phyloP scores from a whole-genome alignment of 2,329 filamentous ascomycete genomes.

The Nemania diffusa region DNA sequence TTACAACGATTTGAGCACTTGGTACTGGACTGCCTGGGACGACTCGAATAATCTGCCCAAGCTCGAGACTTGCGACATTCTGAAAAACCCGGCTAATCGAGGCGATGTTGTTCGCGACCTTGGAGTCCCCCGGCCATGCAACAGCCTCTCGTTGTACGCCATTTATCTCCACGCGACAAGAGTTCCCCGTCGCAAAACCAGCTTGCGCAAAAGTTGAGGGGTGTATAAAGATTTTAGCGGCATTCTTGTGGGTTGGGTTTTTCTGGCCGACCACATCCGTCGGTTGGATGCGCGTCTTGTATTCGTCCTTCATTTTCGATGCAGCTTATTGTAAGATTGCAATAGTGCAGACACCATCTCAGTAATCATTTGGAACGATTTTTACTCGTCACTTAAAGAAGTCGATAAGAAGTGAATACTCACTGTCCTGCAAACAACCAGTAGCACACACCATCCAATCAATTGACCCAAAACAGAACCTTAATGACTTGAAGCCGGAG shows the following conservation, averaged over 20 bases:
- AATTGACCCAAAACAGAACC: slow-evolving; percentile 16
- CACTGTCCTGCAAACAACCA: not conserved
- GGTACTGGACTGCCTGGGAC: slow-evolving; percentile 65
- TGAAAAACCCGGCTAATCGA: slow-evolving; percentile 80
- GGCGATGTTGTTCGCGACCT: slow-evolving; percentile 73
- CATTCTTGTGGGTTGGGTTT: slow-evolving; percentile 48
- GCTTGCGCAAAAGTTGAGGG: slow-evolving; percentile 45
- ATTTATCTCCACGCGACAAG: slow-evolving; percentile 54
- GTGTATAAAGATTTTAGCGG: slow-evolving; percentile 50
- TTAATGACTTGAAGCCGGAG: slow-evolving; percentile 6
- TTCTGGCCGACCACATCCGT: slow-evolving; percentile 47
- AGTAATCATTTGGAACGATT: not conserved
- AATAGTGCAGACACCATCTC: not conserved
- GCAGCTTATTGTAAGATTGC: slow-evolving; percentile 27
- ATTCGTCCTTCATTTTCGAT: slow-evolving; percentile 42
- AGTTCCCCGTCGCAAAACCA: slow-evolving; percentile 44
- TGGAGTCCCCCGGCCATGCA: slow-evolving; percentile 62
- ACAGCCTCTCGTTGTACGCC: slow-evolving; percentile 57
- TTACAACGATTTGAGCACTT: slow-evolving; percentile 66
- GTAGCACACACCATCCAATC: slow-evolving; percentile 2
- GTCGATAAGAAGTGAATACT: not conserved
- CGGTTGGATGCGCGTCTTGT: slow-evolving; percentile 49
- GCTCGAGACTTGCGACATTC: slow-evolving; percentile 75
- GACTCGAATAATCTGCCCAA: slow-evolving; percentile 73
- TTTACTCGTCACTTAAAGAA: not conserved